Percentiles rank a stretch among this genome's conserved stretches.
Conservation (phyloP, 176 grass and related monocot species). For the Urochloa ruziziensis region DNA sequence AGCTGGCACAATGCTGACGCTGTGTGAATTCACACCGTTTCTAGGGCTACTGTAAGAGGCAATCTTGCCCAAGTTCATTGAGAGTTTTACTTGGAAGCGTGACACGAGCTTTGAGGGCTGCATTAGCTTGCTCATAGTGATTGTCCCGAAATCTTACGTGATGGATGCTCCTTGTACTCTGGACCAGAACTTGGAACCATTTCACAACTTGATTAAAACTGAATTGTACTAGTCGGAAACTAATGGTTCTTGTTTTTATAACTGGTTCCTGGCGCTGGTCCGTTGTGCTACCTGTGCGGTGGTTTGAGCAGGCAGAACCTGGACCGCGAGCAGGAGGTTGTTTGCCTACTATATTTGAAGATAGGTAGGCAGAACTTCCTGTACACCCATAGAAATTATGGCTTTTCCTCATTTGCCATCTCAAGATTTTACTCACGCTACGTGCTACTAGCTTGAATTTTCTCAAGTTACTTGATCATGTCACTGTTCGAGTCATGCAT, state of each 20-base stretch:
- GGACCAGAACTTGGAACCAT: constrained; percentile 22
- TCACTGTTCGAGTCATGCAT: no score
- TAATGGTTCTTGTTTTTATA: no score
- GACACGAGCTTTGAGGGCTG: constrained; percentile 9
- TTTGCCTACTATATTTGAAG: neutral
- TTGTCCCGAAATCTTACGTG: neutral
- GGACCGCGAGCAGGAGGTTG: neutral
- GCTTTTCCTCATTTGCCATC: neutral
- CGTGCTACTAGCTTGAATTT: no score
- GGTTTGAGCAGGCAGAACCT: neutral
- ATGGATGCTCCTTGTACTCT: constrained; percentile 26
- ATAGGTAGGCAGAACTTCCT: no score
- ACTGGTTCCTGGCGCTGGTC: no score
- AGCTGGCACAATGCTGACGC: constrained; percentile 93
- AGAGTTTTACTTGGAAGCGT: constrained; percentile 26
- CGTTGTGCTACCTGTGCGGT: no score
- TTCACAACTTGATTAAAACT: neutral
- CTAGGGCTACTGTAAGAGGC: neutral
- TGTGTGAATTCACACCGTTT: constrained; percentile 41
- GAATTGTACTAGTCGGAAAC: neutral
- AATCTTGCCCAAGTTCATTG: neutral
- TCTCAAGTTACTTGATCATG: no score
- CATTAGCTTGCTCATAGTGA: neutral
- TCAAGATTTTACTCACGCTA: no score
- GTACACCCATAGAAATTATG: neutral